These are phyloP conservation scores for Acephala macrosclerotiorum DNA, from an alignment of 2,329 filamentous ascomycete species.

Conservation along the genomic window DNA sequence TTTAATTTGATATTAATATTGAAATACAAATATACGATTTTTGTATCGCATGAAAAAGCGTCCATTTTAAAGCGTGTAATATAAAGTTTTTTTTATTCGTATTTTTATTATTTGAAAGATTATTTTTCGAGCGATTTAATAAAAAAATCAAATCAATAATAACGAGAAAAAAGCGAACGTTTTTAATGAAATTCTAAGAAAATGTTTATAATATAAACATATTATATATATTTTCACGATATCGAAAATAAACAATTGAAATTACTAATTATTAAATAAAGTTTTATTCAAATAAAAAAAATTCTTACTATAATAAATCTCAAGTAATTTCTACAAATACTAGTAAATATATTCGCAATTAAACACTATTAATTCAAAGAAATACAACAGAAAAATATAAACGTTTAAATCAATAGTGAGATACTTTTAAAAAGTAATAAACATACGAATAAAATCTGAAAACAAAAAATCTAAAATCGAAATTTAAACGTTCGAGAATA, in stretches of 20 bases:
- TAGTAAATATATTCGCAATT: constrained; percentile 59
- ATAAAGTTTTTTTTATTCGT: constrained; percentile 36
- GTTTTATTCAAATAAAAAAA: constrained; percentile 18
- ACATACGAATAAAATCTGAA: too few species aligned
- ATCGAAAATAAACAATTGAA: constrained; percentile 25
- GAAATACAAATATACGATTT: constrained; percentile 62
- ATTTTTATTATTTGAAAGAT: background rate
- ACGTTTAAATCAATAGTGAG: too few species aligned
- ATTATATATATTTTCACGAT: constrained; percentile 71
- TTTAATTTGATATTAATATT: constrained; percentile 52
- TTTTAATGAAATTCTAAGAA: constrained; percentile 62
- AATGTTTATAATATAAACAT: constrained; percentile 74
- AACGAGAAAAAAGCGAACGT: constrained; percentile 65
- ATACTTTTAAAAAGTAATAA: too few species aligned
- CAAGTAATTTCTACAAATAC: constrained; percentile 55
- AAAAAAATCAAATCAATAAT: constrained; percentile 52
- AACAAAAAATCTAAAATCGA: too few species aligned
- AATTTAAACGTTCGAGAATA: too few species aligned
- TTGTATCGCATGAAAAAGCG: constrained; percentile 66
- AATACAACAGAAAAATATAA: constrained; percentile 63
- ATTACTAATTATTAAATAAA: constrained; percentile 26
- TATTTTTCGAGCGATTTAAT: constrained; percentile 24
- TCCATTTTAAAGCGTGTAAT: constrained; percentile 70
- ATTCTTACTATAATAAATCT: constrained; percentile 41
- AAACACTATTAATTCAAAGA: constrained; percentile 58